Evolutionary conservation across 495 filamentous ascomycete species (phyloP).

Genomic region (Penicillium riverlandense): DNA sequence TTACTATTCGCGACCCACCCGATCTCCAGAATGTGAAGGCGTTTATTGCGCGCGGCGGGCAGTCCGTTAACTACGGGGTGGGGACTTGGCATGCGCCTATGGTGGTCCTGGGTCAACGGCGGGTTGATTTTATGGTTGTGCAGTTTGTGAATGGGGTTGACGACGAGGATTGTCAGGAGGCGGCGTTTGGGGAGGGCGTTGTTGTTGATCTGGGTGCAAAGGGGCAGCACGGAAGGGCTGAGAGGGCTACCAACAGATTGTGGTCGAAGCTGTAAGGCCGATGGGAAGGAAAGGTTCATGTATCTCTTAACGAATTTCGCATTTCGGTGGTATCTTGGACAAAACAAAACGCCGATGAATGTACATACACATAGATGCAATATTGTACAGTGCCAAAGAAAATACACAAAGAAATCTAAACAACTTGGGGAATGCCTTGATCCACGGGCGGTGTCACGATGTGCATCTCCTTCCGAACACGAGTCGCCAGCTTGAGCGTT

Average conservation of each 20-base stretch:
- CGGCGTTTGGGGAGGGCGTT: constrained; percentile 42
- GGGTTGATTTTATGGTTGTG: constrained; percentile 78
- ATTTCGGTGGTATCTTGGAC: not conserved
- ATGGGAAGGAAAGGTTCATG: too few relatives aligned
- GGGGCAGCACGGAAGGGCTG: constrained; percentile 18
- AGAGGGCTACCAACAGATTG: constrained; percentile 29
- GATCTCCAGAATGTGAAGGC: constrained; percentile 65
- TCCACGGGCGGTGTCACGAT: not conserved
- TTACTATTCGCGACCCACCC: constrained; percentile 54
- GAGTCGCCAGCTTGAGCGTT: constrained; percentile 48
- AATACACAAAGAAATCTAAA: too few relatives aligned
- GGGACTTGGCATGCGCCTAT: constrained; percentile 98
- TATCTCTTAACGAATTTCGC: too few relatives aligned
- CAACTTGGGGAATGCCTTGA: too few relatives aligned
- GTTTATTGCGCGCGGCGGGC: constrained; percentile 69
- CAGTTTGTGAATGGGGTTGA: constrained; percentile 81
- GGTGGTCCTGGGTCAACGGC: constrained; percentile 67
- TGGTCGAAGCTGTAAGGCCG: constrained; percentile 12
- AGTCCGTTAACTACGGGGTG: constrained; percentile 85
- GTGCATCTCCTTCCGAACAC: constrained; percentile 19
- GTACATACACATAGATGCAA: constrained; percentile 2
- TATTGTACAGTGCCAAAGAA: not conserved
- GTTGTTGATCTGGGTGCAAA: constrained; percentile 24
- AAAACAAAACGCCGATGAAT: not conserved
- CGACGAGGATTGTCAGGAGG: constrained; percentile 87